Evolutionary conservation across 2,329 filamentous ascomycete genomes (phyloP), one percentile per base, ranked within the genome.

Genomic region (Sporothrix globosa): DNA sequence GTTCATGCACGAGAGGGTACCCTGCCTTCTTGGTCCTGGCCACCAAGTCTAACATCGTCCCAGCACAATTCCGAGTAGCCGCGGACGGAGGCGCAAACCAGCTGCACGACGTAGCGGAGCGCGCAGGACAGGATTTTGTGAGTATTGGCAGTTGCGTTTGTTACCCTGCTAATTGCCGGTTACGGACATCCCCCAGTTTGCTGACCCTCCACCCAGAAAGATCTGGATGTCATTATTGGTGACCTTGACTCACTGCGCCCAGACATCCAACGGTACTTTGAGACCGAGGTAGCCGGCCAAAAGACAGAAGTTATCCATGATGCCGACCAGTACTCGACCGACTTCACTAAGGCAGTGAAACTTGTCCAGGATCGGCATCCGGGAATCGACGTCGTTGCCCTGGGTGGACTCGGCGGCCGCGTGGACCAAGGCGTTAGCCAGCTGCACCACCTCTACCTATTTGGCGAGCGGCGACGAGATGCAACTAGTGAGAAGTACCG

Each of bases 401-500:
- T 97, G 7, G 94, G 95, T 53, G 93, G 94, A 1, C 85, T 98
- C 0, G 93, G 92, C 56, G 96, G 96, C 7, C 89, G 96, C 41
- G 91, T 98, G 19, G 96, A 99, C 79, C 96, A 99, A 78, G 95
- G 91, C 1, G 85, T 99, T 63, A 93, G 92, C 70, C 90, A 97
- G 76, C 85, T 99, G 68, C 92, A 97, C 78, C 92, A 97, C 77
- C 84, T 98, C 60, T 94, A 88, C 75, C 79, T 87, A 65, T 89
- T 87, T 78, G 87, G 90, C 76, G 75, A 67, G 53, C 67, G 50
- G 39, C 67, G 58, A 19, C 58, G 52, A 10, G 68, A 71, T 48
- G 24, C 48, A 9, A 63, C 63, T 7, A 24, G 50, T 27, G 68
- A 66, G 24, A 17, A 41, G 14, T 56, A 67, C 63, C 61, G 63